A percentile compares a stretch with the other conserved stretches of the same genome.
phyloP scores from a whole-genome alignment of 2,329 filamentous ascomycete species.

The Epichloe brachyelytri region DNA sequence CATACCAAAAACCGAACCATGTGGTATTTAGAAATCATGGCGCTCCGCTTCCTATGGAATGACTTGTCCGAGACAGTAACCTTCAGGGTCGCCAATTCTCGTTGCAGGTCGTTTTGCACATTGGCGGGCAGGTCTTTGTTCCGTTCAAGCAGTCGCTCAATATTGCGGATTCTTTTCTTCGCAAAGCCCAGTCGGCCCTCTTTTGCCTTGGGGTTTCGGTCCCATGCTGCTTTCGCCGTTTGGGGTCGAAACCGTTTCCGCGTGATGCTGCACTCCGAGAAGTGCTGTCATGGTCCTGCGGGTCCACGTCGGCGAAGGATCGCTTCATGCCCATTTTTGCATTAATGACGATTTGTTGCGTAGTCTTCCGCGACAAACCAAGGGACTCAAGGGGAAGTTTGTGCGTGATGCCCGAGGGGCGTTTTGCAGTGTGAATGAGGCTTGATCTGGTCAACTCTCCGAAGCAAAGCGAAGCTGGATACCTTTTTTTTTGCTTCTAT shows the following conservation, averaged over 20 bases:
- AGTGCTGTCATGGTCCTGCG: slow-evolving; percentile 3
- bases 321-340: slow-evolving; percentile 20
- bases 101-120: slow-evolving; percentile 55
- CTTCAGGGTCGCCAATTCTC: slow-evolving; percentile 55
- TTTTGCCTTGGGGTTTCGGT: slow-evolving; percentile 28
- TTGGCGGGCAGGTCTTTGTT: slow-evolving; percentile 53
- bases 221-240: slow-evolving; percentile 22
- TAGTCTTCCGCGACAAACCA: not conserved
- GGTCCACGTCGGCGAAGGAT: slow-evolving; percentile 16
- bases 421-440: not conserved
- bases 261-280: not conserved
- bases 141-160: slow-evolving; percentile 51
- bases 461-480: not conserved
- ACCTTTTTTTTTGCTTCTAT: not conserved
- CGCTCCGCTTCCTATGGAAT: slow-evolving; percentile 47
- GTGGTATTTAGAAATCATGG: slow-evolving; percentile 69
- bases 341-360: not conserved
- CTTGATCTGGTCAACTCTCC: not conserved
- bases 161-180: slow-evolving; percentile 59
- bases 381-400: not conserved
- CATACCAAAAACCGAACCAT: slow-evolving; percentile 75
- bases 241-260: slow-evolving; percentile 8
- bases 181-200: slow-evolving; percentile 43
- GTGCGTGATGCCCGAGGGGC: not conserved
- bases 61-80: slow-evolving; percentile 48